Percentiles rank a stretch among this genome's conserved stretches.
phyloP scores from a whole-genome alignment of 2,329 filamentous ascomycete species.

The Fusarium nurragi region DNA sequence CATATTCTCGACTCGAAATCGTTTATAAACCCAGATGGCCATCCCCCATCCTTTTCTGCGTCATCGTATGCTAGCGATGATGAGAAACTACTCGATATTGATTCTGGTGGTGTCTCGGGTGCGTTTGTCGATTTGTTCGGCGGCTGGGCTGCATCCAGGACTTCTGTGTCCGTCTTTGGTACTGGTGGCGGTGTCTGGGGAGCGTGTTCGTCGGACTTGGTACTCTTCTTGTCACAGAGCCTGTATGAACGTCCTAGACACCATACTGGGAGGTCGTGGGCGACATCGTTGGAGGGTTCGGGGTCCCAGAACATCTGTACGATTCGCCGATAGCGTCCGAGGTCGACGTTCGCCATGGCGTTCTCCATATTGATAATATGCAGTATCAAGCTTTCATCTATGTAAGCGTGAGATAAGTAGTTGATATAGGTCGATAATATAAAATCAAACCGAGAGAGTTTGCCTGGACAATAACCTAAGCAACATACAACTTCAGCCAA shows the following conservation, averaged over 20 bases:
- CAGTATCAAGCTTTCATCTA: slow-evolving; percentile 27
- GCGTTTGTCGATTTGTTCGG: slow-evolving; percentile 42
- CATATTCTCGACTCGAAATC: slow-evolving; percentile 94
- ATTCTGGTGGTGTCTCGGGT: slow-evolving; percentile 59
- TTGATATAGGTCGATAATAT: background rate
- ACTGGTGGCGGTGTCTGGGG: slow-evolving; percentile 40
- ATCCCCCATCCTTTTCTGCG: slow-evolving; percentile 63
- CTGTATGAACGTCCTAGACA: slow-evolving; percentile 72
- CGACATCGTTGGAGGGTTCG: slow-evolving; percentile 80
- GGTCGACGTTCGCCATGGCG: slow-evolving; percentile 68
- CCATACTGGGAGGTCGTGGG: slow-evolving; percentile 78
- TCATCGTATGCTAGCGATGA: slow-evolving; percentile 62
- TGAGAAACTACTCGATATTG: slow-evolving; percentile 61
- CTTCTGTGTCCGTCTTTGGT: slow-evolving; percentile 22
- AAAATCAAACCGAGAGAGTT: background rate
- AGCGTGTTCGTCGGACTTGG: slow-evolving; percentile 21
- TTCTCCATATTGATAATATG: slow-evolving; percentile 46
- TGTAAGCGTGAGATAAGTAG: background rate
- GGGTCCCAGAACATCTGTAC: slow-evolving; percentile 95
- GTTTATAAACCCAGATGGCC: slow-evolving; percentile 86
- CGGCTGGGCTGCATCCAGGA: slow-evolving; percentile 32
- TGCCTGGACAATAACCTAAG: slow-evolving; percentile 9
- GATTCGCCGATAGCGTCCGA: slow-evolving; percentile 80
- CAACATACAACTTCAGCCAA: slow-evolving; percentile 20
- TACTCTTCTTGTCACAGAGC: slow-evolving; percentile 44